Evolutionary conservation across 164 flowering plant genomes (phyloP).

Genomic region (Echeveria elegans): DNA sequence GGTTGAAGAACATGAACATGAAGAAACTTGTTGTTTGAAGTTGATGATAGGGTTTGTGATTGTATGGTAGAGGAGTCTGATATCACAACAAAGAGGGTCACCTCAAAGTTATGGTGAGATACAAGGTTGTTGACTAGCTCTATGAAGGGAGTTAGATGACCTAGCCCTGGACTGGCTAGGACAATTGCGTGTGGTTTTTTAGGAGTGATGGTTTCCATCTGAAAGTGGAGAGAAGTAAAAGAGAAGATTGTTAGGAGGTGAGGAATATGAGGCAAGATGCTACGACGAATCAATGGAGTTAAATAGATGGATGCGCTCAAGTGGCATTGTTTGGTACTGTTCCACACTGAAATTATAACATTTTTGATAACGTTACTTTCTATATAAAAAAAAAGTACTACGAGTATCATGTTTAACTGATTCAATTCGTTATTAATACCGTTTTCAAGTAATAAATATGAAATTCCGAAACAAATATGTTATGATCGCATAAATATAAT

Average conservation of each 20-base stretch:
- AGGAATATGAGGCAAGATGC: not conserved
- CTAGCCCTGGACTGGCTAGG: constrained; percentile 16
- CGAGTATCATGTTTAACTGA: too few relatives aligned
- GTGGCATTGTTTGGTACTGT: too few relatives aligned
- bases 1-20: constrained; percentile 12
- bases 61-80: not conserved
- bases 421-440: too few relatives aligned
- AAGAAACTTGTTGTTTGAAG: not conserved
- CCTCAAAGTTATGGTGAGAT: constrained; percentile 4
- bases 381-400: too few relatives aligned
- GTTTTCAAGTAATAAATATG: too few relatives aligned
- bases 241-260: not conserved
- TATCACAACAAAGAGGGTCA: constrained; percentile 9
- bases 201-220: not conserved
- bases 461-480: too few relatives aligned
- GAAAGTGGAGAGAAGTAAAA: not conserved
- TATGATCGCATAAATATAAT: too few relatives aligned
- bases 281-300: not conserved
- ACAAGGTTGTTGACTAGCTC: constrained; percentile 15
- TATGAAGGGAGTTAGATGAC: constrained; percentile 14
- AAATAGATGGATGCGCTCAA: not conserved
- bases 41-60: constrained; percentile 7
- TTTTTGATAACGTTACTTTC: too few relatives aligned
- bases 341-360: too few relatives aligned
- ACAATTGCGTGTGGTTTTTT: constrained; percentile 13